Evolutionary conservation across 2,329 filamentous ascomycete genomes (phyloP), one percentile per base, ranked within the genome.

Genomic region (Botrytis hyacinthi): DNA sequence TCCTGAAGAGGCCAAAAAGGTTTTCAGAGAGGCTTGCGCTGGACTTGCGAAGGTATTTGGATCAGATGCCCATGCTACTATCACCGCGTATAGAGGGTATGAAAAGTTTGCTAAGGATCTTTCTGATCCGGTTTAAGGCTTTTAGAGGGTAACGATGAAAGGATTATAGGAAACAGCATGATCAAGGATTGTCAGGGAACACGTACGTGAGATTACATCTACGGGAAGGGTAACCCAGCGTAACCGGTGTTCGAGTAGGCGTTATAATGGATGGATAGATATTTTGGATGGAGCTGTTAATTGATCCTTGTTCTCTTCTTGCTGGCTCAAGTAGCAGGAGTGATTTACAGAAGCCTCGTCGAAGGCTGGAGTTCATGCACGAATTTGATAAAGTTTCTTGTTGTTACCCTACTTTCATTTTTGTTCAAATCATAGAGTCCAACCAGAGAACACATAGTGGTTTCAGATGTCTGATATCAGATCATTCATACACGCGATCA

Each of bases 1-100:
- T 57, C 74, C 75, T n/a, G 71, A 75, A 37, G 77, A 77, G 67
- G 75, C 76, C 0, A 78, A 75, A 73, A 77, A 73, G 32, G 32
- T 78, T 40, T 78, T 78, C 73, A 77, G 77, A 57, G 77, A 79
- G 66, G 74, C 75, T 14, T 77, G 76, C 72, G 75, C 74, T 20
- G 78, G 78, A 1, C 77, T 78, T 60, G 71, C 75, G 35, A 76
- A 76, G 54, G 73, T 73, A 1, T 75, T 77, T 69, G 78, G 78
- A 14, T 61, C 71, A n/a, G 78, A 78, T 72, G 75, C 74, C 18
- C 76, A 75, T 66, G 73, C 76, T 20, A 77, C 77, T 7, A 72
- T 74, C 16, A 73, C 74, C 12, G 77, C 77, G 5, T 78, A 76
- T 59, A 78, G 74, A 60, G 76, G 75, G 20, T 78, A 78, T 69